Conservation (phyloP, 2,329 filamentous ascomycete species). For the Nigrospora osmanthi region DNA sequence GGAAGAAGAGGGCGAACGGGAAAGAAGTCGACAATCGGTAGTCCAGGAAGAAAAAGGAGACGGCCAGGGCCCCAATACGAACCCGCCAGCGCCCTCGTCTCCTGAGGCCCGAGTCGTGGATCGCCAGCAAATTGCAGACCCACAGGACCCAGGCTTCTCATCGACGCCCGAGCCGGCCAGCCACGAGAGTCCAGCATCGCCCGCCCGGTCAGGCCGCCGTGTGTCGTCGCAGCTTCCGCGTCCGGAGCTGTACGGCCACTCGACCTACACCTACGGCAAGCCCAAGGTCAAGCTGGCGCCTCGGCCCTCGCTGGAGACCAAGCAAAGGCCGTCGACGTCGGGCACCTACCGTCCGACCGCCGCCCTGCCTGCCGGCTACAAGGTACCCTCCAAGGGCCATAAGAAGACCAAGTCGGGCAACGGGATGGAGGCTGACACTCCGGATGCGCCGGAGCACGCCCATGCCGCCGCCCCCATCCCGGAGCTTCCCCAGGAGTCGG, state of each 20-base stretch:
- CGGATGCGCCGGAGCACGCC: slow-evolving; percentile 19
- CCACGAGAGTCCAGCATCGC: slow-evolving; percentile 38
- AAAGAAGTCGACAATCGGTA: slow-evolving; percentile 50
- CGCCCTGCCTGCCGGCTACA: slow-evolving; percentile 73
- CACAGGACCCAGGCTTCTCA: slow-evolving; percentile 42
- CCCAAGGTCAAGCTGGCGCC: slow-evolving; percentile 87
- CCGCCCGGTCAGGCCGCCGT: slow-evolving; percentile 35
- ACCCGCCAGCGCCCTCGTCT: slow-evolving; percentile 9
- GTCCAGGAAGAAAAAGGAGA: slow-evolving; percentile 36
- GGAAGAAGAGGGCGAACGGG: slow-evolving; percentile 65
- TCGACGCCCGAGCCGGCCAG: slow-evolving; percentile 41
- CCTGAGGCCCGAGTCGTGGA: slow-evolving; percentile 37
- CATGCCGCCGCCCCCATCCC: slow-evolving; percentile 26
- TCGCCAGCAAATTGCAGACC: slow-evolving; percentile 40
- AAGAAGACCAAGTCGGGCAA: slow-evolving; percentile 40
- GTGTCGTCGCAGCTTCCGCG: slow-evolving; percentile 45
- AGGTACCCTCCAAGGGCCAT: slow-evolving; percentile 52
- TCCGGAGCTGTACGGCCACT: slow-evolving; percentile 41
- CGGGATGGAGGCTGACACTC: slow-evolving; percentile 15
- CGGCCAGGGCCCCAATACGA: slow-evolving; percentile 16
- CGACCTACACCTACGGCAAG: slow-evolving; percentile 47
- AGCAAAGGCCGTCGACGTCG: slow-evolving; percentile 53
- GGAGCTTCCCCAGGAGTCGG: slow-evolving; percentile 15
- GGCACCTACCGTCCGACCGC: slow-evolving; percentile 65
- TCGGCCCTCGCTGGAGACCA: slow-evolving; percentile 64